These are phyloP conservation scores for Nigrospora osmanthi DNA, from an alignment of 2,329 filamentous ascomycete genomes.

Conservation along the genomic window DNA sequence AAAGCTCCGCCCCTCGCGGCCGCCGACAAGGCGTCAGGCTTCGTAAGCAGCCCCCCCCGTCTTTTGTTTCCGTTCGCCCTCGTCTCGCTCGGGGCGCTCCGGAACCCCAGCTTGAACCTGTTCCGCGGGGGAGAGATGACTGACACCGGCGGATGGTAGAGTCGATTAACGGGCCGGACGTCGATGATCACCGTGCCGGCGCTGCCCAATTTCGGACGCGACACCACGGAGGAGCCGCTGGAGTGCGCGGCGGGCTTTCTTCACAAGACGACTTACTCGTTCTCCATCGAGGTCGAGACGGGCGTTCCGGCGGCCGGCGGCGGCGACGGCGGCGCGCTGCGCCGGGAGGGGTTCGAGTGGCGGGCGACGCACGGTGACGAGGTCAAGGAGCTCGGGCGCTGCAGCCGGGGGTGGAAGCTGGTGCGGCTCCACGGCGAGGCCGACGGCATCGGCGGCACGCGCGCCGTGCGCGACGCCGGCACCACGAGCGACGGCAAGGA, in stretches of 20 bases:
- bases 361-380: slow-evolving; percentile 26
- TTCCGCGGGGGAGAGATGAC: no score
- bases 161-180: neutral
- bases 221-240: slow-evolving; percentile 4
- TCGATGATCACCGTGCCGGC: slow-evolving; percentile 20
- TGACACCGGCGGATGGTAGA: no score
- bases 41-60: slow-evolving; percentile 6
- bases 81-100: no score
- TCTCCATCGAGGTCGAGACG: slow-evolving; percentile 24
- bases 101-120: no score
- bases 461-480: slow-evolving; percentile 9
- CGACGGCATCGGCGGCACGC: slow-evolving; percentile 5
- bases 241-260: slow-evolving; percentile 4
- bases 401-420: slow-evolving; percentile 32
- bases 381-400: slow-evolving; percentile 20
- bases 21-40: slow-evolving; percentile 9
- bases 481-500: slow-evolving; percentile 27
- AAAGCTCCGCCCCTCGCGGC: slow-evolving; percentile 19
- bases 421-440: slow-evolving; percentile 21
- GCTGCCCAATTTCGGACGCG: slow-evolving; percentile 6
- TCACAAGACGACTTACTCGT: slow-evolving; percentile 16
- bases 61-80: neutral
- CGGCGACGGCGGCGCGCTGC: neutral
- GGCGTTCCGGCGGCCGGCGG: slow-evolving; percentile 2
- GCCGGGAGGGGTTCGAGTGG: slow-evolving; percentile 34